Conservation (phyloP, 1,139 yeast species). For the Taphrina confusa region DNA sequence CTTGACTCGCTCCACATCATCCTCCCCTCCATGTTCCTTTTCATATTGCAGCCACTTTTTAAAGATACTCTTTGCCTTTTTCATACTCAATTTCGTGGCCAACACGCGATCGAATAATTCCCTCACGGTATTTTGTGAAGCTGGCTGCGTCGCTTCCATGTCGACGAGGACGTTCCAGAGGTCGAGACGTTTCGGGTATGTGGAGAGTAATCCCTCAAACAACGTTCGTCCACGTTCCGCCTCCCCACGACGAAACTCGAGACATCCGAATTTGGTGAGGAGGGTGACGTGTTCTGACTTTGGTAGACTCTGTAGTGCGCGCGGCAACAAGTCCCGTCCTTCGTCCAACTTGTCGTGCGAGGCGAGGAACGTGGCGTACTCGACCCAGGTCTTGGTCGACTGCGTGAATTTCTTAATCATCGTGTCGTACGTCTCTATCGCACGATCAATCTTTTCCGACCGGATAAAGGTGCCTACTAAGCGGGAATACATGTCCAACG, state of each 20-base stretch:
- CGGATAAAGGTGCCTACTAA: slow-evolving; percentile 34
- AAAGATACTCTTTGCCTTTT: slow-evolving; percentile 93
- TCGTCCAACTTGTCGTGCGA: slow-evolving; percentile 50
- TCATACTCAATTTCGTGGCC: slow-evolving; percentile 68
- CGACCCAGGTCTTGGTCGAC: slow-evolving; percentile 67
- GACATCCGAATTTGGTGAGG: slow-evolving; percentile 82
- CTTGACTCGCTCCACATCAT: slow-evolving; percentile 78
- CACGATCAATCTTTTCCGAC: slow-evolving; percentile 53
- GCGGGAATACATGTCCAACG: slow-evolving; percentile 45
- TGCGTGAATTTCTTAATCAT: slow-evolving; percentile 80
- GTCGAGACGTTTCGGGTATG: slow-evolving; percentile 89
- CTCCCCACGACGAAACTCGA: slow-evolving; percentile 84
- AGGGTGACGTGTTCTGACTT: slow-evolving; percentile 76
- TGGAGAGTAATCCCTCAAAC: slow-evolving; percentile 86
- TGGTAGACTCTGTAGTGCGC: slow-evolving; percentile 71
- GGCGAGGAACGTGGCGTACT: slow-evolving; percentile 72
- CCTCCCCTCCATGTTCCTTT: slow-evolving; percentile 66
- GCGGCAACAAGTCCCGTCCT: slow-evolving; percentile 70
- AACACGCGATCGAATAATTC: slow-evolving; percentile 79
- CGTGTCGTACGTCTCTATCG: slow-evolving; percentile 64
- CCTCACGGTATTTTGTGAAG: slow-evolving; percentile 59
- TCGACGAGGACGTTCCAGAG: slow-evolving; percentile 94
- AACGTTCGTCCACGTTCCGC: slow-evolving; percentile 92
- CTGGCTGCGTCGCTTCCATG: slow-evolving; percentile 75
- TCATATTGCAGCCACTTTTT: slow-evolving; percentile 70